These are phyloP conservation scores for Phaeophleospora eucalypticola DNA, from an alignment of 2,329 filamentous ascomycete genomes.

Conservation along the genomic window DNA sequence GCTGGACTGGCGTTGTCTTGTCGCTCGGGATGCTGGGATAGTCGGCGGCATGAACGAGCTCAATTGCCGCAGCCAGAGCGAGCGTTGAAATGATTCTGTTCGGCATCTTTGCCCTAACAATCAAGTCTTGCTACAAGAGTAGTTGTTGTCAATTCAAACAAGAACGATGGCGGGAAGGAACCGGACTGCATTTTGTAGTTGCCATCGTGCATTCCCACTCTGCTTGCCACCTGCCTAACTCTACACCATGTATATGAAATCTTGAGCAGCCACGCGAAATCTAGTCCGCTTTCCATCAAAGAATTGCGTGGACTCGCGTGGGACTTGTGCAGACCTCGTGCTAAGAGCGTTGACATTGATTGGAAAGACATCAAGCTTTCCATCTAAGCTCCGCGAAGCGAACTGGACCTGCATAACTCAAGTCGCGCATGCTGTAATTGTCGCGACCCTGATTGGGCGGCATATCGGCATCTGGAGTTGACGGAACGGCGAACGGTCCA, in stretches of 20 bases:
- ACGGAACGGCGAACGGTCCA: too few species aligned
- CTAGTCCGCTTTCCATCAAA: too few species aligned
- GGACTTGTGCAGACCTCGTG: background rate
- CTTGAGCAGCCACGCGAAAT: too few species aligned
- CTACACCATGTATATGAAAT: too few species aligned
- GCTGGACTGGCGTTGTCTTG: constrained; percentile 52
- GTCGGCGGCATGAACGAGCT: constrained; percentile 19
- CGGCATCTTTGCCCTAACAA: too few species aligned
- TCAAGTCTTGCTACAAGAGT: too few species aligned
- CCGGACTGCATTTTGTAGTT: too few species aligned
- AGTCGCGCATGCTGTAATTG: background rate
- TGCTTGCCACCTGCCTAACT: too few species aligned
- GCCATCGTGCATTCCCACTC: too few species aligned
- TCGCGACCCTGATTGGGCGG: background rate
- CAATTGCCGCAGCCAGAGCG: constrained; percentile 16
- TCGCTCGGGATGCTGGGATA: constrained; percentile 49
- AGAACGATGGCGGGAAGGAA: too few species aligned
- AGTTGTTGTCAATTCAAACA: too few species aligned
- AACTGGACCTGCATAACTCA: background rate
- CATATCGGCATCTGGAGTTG: too few species aligned
- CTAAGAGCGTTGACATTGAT: background rate
- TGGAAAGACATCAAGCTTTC: background rate
- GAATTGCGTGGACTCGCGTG: background rate
- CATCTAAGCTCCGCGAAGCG: background rate
- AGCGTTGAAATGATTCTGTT: background rate